phyloP scores from a whole-genome alignment of 805 yeast genomes.

The Monosporozyma solicola region DNA sequence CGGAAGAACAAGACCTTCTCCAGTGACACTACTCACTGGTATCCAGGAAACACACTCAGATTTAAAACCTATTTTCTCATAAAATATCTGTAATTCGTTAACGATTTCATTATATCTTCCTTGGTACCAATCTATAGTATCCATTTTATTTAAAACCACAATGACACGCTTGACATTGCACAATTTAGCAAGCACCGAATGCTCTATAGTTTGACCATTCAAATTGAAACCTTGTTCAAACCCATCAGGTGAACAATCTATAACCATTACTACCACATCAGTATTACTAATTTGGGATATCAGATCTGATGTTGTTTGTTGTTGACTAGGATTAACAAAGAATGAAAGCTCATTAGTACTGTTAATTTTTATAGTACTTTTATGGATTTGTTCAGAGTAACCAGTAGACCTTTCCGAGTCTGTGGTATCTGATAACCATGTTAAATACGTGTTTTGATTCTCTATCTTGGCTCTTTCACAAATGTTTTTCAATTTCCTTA shows the following conservation, averaged over 20 bases:
- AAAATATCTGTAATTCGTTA: slow-evolving; percentile 62
- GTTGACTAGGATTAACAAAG: slow-evolving; percentile 6
- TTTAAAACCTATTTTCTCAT: slow-evolving; percentile 74
- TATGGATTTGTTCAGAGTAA: neutral
- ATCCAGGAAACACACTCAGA: slow-evolving; percentile 72
- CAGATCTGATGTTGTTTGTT: neutral
- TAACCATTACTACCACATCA: slow-evolving; percentile 4
- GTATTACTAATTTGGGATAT: neutral
- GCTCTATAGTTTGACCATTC: slow-evolving; percentile 10
- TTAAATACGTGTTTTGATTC: slow-evolving; percentile 1
- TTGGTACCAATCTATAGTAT: slow-evolving; percentile 88
- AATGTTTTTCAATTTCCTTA: slow-evolving; percentile 6
- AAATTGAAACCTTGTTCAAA: slow-evolving; percentile 12
- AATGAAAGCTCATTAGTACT: neutral
- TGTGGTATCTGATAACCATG: slow-evolving; percentile 7
- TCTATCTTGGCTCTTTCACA: slow-evolving; percentile 2
- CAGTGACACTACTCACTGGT: slow-evolving; percentile 94
- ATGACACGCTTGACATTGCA: slow-evolving; percentile 3
- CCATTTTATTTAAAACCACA: slow-evolving; percentile 56
- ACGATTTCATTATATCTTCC: slow-evolving; percentile 89
- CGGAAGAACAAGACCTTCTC: slow-evolving; percentile 83
- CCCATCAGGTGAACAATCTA: slow-evolving; percentile 10
- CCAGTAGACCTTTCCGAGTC: slow-evolving; percentile 2
- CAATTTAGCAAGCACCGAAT: slow-evolving; percentile 2
- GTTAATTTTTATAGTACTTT: neutral